These are phyloP conservation scores for Sphaerobolus stellatus DNA, from an alignment of 1,284 basidiomycete genomes.

Conservation along the genomic window DNA sequence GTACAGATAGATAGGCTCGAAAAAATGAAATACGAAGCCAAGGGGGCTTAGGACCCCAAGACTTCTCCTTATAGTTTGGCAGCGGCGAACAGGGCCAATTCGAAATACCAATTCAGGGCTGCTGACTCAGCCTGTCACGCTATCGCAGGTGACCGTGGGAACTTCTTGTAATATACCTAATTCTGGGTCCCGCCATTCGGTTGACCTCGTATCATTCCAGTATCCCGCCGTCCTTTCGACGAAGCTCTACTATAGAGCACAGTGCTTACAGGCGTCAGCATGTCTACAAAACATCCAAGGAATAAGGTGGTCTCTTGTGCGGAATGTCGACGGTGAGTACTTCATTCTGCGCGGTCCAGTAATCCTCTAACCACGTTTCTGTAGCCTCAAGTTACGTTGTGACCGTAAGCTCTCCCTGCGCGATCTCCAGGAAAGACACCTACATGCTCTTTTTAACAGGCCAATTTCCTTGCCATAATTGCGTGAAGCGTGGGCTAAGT, in stretches of 20 bases:
- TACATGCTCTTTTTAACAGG: neutral
- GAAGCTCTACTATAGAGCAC: too few species aligned
- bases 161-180: too few species aligned
- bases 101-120: too few species aligned
- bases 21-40: slow-evolving; percentile 51
- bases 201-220: too few species aligned
- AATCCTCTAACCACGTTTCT: neutral
- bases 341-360: slow-evolving; percentile 11
- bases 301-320: slow-evolving; percentile 55
- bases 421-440: neutral
- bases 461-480: slow-evolving; percentile 64
- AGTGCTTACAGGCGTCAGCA: too few species aligned
- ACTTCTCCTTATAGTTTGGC: too few species aligned
- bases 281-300: slow-evolving; percentile 8
- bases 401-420: slow-evolving; percentile 53
- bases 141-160: too few species aligned
- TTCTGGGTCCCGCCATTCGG: too few species aligned
- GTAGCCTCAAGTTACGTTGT: slow-evolving; percentile 67
- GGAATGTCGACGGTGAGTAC: slow-evolving; percentile 59
- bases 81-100: too few species aligned
- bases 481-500: slow-evolving; percentile 64
- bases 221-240: too few species aligned
- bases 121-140: too few species aligned
- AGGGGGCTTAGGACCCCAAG: slow-evolving; percentile 41
- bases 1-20: slow-evolving; percentile 51